Percentiles rank a stretch among this genome's conserved stretches.
phyloP scores from a whole-genome alignment of 2,329 filamentous ascomycete species.

The Cladosporium sp. region DNA sequence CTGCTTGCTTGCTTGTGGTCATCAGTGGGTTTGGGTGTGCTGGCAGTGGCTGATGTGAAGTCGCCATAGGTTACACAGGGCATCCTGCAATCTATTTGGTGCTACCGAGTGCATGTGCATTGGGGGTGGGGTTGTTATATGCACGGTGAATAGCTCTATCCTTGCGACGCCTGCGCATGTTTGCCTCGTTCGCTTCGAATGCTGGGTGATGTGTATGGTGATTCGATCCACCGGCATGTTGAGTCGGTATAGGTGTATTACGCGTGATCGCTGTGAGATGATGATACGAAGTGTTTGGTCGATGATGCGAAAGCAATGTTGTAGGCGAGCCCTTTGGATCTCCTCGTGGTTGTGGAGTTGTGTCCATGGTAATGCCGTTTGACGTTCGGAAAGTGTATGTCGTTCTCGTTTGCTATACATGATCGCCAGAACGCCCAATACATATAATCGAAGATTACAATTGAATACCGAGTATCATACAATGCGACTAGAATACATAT shows the following conservation, averaged over 20 bases:
- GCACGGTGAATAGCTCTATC: not conserved
- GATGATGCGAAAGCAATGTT: not conserved
- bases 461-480: rapidly evolving
- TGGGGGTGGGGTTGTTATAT: not conserved
- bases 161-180: not conserved
- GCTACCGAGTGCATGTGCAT: conserved; percentile 4
- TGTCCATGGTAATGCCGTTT: not conserved
- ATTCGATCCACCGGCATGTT: not conserved
- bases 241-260: not conserved
- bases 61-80: conserved; percentile 3
- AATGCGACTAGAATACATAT: not conserved
- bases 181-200: not conserved
- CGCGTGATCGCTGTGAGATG: not conserved
- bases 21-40: not conserved
- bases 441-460: not conserved
- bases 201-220: not conserved
- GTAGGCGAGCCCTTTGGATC: not conserved
- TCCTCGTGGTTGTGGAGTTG: not conserved
- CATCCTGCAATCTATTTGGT: conserved; percentile 10
- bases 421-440: not conserved
- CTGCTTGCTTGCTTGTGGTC: not conserved
- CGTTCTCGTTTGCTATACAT: not conserved
- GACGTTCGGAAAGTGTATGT: not conserved
- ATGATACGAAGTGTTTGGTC: not conserved
- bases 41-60: conserved; percentile 2